Base-by-base conservation (phyloP, 2,329 filamentous ascomycete species). In the Bipolaris bicolor region DNA sequence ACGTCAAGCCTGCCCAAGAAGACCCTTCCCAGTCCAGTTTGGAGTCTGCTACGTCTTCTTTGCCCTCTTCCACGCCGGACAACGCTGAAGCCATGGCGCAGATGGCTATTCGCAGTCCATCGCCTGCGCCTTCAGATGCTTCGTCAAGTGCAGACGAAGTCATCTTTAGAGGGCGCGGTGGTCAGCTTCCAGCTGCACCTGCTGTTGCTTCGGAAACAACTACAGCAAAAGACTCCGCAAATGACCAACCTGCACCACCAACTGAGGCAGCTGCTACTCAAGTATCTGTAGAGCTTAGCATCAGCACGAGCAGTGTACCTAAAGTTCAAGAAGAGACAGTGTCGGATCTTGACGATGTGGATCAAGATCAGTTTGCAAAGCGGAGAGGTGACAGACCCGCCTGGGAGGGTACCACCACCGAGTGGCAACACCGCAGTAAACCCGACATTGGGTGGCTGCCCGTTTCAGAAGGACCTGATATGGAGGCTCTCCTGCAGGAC, bases 121-220 rank as follows among this genome's bases (percentile, higher is more conserved):
- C 78, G 5, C 71, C 70, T 7, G 60, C 66, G 3, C 52, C 46
- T 3, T 76, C 72, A 4, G 57, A 64, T n/a, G 49, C 60, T 1
- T 67, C 63, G 3, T 68, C 64, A 9, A 67, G 59, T 26, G 58
- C 88, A 67, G 90, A 90, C 46, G 91, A 97, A 62, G 79, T 91
- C 5, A 60, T 77, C 16, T 77, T 77, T 60, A 63, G 61, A 57
- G 75, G 75, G 7, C 71, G 75, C 45, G 57, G 55, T 31, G 22
- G 24, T 13, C 58, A 60, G 15, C 57, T 53, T 16, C 49, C 58
- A 15, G 49, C 26, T 33, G 26, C 57, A 11, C 46, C 60, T 18
- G 37, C 24, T 24, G 43, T 47, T 36, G 18, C 58, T 29, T 20
- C 44, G 3, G 18, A 31, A 1, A 11, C 26, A 15, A 54, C 59